Percentiles rank a stretch among this genome's conserved stretches.
These are phyloP conservation scores for Ascosphaera apis DNA, from an alignment of 2,329 filamentous ascomycete genomes.

Conservation along the genomic window DNA sequence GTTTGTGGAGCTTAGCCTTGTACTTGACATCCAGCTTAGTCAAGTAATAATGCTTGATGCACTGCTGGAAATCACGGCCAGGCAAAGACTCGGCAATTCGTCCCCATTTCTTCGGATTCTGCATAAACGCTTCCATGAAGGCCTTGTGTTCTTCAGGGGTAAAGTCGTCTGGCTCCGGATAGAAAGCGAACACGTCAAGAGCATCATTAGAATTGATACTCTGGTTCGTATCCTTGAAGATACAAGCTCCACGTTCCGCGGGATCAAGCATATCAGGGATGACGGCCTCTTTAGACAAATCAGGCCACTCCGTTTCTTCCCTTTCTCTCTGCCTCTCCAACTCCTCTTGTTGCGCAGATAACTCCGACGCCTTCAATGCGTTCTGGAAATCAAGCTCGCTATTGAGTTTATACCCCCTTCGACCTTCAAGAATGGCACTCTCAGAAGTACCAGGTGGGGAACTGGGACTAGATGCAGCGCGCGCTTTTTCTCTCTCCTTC, in stretches of 20 bases:
- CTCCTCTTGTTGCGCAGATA: constrained; percentile 25
- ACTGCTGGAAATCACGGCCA: constrained; percentile 24
- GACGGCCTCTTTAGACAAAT: constrained; percentile 22
- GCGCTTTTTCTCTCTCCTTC: constrained; percentile 15
- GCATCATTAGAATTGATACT: constrained; percentile 16
- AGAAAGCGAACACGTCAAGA: constrained; percentile 21
- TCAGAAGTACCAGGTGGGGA: constrained; percentile 14
- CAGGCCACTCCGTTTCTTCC: constrained; percentile 21
- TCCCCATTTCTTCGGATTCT: constrained; percentile 27
- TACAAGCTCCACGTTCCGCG: constrained; percentile 14
- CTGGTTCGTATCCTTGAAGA: constrained; percentile 26
- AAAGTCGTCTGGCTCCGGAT: constrained; percentile 25
- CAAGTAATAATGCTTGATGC: constrained; percentile 27
- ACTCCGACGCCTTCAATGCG: constrained; percentile 24
- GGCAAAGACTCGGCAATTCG: constrained; percentile 26
- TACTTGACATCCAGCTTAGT: constrained; percentile 28
- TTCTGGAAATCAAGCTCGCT: constrained; percentile 27
- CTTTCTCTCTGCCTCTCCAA: constrained; percentile 21
- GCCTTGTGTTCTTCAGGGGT: constrained; percentile 22
- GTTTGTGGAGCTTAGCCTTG: constrained; percentile 25
- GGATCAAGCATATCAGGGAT: constrained; percentile 25
- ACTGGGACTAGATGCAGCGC: constrained; percentile 11
- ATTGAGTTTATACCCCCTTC: constrained; percentile 23
- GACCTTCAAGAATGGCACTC: constrained; percentile 12
- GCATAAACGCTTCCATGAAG: constrained; percentile 25